These are phyloP conservation scores for Stylosanthes scabra DNA, from an alignment of 331 rosid genomes.

Conservation along the genomic window DNA sequence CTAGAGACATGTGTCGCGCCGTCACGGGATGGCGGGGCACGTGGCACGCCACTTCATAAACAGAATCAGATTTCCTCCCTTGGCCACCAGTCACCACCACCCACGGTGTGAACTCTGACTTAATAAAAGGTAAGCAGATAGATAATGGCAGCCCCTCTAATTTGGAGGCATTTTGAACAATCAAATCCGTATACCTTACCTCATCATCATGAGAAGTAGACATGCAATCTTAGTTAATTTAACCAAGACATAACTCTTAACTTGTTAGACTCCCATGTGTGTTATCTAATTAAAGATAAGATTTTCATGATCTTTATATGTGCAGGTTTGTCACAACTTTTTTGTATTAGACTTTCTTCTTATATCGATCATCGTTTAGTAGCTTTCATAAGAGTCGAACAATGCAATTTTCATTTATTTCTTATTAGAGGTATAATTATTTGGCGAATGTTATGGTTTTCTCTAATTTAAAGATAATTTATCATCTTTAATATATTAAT, in stretches of 20 bases:
- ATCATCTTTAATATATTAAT: no score
- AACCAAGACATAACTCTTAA: slow-evolving; percentile 33
- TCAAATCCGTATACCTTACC: no score
- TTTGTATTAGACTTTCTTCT: no score
- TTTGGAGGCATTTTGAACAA: slow-evolving; percentile 45
- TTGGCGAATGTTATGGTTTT: no score
- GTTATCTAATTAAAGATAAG: no score
- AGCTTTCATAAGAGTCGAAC: no score
- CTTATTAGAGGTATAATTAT: no score
- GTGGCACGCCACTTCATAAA: slow-evolving; percentile 40
- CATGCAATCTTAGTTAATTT: slow-evolving; percentile 18
- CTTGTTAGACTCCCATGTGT: neutral
- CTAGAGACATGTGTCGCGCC: slow-evolving; percentile 39
- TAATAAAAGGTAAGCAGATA: slow-evolving; percentile 31
- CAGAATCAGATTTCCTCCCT: slow-evolving; percentile 41
- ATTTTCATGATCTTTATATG: no score
- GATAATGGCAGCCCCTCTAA: slow-evolving; percentile 45
- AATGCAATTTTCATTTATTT: no score
- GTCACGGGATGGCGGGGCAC: slow-evolving; percentile 22
- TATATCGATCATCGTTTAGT: no score
- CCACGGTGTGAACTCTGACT: slow-evolving; percentile 48
- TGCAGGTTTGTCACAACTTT: no score
- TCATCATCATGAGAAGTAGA: slow-evolving; percentile 26
- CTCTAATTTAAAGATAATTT: no score
- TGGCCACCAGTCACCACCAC: slow-evolving; percentile 20